Percentiles rank a stretch among this genome's conserved stretches.
Conservation (phyloP, 2,329 filamentous ascomycete species). For the Salinomyces thailandicus region DNA sequence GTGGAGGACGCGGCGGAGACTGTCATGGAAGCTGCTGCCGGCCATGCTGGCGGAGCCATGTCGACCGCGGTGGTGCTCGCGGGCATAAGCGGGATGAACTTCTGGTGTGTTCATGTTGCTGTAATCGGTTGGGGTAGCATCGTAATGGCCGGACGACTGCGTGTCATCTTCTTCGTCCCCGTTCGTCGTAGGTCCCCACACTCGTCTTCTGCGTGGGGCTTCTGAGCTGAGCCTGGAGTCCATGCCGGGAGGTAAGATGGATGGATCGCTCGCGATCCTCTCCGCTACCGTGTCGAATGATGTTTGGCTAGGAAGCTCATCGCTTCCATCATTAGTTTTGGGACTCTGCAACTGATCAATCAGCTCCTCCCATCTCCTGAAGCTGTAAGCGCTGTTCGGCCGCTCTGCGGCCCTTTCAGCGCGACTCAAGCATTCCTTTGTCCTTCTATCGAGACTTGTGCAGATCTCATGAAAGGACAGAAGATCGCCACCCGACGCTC, state of each 20-base stretch:
- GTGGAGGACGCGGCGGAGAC: slow-evolving; percentile 7
- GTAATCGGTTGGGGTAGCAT: not conserved
- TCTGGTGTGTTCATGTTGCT: not conserved
- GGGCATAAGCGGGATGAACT: not conserved
- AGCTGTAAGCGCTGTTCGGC: slow-evolving; percentile 37
- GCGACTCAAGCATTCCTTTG: slow-evolving; percentile 40
- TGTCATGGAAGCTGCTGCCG: slow-evolving; percentile 15
- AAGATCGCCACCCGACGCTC: slow-evolving; percentile 34
- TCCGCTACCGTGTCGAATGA: slow-evolving; percentile 18
- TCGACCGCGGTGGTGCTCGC: slow-evolving; percentile 8
- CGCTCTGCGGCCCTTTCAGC: slow-evolving; percentile 44
- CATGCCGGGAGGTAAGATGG: slow-evolving; percentile 22
- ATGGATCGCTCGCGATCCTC: slow-evolving; percentile 20
- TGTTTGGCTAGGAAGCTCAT: slow-evolving; percentile 8
- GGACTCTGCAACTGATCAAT: slow-evolving; percentile 34
- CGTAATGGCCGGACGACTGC: no score
- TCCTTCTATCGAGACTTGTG: slow-evolving; percentile 36
- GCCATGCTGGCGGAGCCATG: slow-evolving; percentile 16
- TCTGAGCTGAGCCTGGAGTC: slow-evolving; percentile 10
- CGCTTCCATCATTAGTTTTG: slow-evolving; percentile 21
- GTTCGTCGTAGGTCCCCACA: slow-evolving; percentile 13
- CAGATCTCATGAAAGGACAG: slow-evolving; percentile 41
- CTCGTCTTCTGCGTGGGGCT: slow-evolving; percentile 4
- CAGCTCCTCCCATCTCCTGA: slow-evolving; percentile 45
- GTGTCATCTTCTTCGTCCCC: slow-evolving; percentile 13